Conservation (phyloP, 352 stramenopile genomes). For the Globisporangium nunn region DNA sequence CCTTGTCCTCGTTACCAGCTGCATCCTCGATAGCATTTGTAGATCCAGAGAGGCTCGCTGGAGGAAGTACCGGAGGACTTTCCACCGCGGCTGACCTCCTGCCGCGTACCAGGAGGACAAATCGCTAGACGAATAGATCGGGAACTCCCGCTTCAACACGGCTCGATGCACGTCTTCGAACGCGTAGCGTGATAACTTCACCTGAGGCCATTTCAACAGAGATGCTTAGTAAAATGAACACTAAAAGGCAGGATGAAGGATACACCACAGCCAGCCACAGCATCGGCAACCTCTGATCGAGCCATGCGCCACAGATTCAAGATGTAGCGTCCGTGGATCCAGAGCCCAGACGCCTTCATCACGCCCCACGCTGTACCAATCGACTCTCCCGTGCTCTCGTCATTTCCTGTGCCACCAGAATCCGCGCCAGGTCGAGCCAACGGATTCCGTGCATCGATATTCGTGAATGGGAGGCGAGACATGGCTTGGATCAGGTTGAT, state of each 20-base stretch:
- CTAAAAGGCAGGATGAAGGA: neutral
- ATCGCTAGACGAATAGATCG: slow-evolving; percentile 45
- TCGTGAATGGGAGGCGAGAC: slow-evolving; percentile 42
- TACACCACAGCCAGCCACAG: neutral
- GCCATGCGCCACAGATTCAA: slow-evolving; percentile 91
- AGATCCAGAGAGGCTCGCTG: slow-evolving; percentile 50
- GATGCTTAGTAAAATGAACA: neutral
- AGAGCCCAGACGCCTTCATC: slow-evolving; percentile 82
- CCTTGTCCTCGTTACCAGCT: slow-evolving; percentile 81
- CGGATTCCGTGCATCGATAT: slow-evolving; percentile 51
- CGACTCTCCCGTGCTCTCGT: slow-evolving; percentile 23
- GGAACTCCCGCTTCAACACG: slow-evolving; percentile 57
- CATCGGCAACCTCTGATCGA: slow-evolving; percentile 51
- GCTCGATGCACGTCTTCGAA: slow-evolving; percentile 70
- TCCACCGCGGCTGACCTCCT: slow-evolving; percentile 32
- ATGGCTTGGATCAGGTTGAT: slow-evolving; percentile 69
- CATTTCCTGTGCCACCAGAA: slow-evolving; percentile 7
- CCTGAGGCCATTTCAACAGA: slow-evolving; percentile 16
- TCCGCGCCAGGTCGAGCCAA: slow-evolving; percentile 17
- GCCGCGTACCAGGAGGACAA: slow-evolving; percentile 56
- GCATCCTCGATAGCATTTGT: slow-evolving; percentile 73
- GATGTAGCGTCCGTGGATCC: slow-evolving; percentile 86
- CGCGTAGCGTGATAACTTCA: slow-evolving; percentile 80
- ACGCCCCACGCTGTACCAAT: slow-evolving; percentile 75
- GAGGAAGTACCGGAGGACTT: slow-evolving; percentile 50